Base-by-base conservation (phyloP, 2,329 filamentous ascomycete genomes). In the Daldinia sp. region DNA sequence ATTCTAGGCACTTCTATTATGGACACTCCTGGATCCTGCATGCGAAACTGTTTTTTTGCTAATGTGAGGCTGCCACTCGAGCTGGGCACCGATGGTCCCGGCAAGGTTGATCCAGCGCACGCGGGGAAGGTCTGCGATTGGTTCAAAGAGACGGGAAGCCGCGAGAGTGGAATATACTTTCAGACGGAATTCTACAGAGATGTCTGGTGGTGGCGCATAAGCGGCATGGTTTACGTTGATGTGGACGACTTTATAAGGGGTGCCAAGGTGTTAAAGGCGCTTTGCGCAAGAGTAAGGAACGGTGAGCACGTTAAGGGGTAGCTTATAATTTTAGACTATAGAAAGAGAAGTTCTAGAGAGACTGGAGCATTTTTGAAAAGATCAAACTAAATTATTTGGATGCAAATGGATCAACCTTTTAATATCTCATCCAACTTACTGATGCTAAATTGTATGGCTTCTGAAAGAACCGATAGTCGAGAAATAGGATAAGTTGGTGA, bases 211-310 rank as follows among this genome's bases (percentile, higher is more conserved):
- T 83, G 83, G n/a, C 80, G 90, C 37, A 72, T 92, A 54, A 90
- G 87, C 73, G 89, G 82, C 26, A 89, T 91, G 81, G 81, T 90
- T 0, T 93, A 91, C 75, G 77, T 92, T 13, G 89, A 90, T 33
- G 78, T 85, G 63, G 82, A 80, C 15, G 89, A 92, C 77, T 92
- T 91, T 72, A 62, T 58, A 6, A 71, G 42, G 18, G 76, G 70
- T 0, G 75, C 76, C 2, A 65, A 72, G 62, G 71, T 75, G 9
- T 48, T 78, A 2, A 71, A 69, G 53, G 67, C 46, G 42, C 73
- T 78, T 30, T 78, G 77, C 39, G 75, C 73, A 67, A 71, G 85
- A 85, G 75, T 87, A 81, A 82, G 79, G 81, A 50, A 86, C 80
- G 1, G 78, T 5, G 75, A 78, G 55, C 74, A 75, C 39, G 15